Conservation (phyloP, 176 grass and related monocot species). For the Ensete glaucum region DNA sequence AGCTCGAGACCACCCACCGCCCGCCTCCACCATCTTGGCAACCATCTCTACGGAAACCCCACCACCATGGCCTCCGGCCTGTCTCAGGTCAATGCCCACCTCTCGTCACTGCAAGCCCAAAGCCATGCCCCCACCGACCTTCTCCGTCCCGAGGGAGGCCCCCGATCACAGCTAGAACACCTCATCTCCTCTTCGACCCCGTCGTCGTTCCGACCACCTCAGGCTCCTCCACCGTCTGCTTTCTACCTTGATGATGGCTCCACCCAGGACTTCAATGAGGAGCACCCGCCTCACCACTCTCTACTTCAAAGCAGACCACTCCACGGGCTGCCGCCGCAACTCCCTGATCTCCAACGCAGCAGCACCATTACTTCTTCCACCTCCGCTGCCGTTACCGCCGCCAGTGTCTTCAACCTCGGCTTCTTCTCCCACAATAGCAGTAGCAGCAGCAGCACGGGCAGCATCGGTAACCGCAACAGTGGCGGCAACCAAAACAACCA, state of each 20-base stretch:
- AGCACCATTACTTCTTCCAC: constrained; percentile 16
- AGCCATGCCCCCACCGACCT: constrained; percentile 40
- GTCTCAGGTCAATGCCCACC: constrained; percentile 65
- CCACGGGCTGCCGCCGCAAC: constrained; percentile 94
- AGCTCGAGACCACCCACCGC: constrained; percentile 56
- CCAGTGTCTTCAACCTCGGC: constrained; percentile 54
- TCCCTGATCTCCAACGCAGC: constrained; percentile 66
- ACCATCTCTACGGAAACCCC: constrained; percentile 35
- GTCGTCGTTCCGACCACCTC: constrained; percentile 55
- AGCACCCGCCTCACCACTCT: constrained; percentile 16
- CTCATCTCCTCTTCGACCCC: constrained; percentile 44
- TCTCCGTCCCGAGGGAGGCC: constrained; percentile 32
- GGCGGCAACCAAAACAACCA: constrained; percentile 1
- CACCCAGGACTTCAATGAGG: constrained; percentile 53
- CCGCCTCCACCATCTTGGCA: constrained; percentile 45
- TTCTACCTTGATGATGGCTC: constrained; percentile 14
- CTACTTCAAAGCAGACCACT: constrained; percentile 66
- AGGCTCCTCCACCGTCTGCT: constrained; percentile 22
- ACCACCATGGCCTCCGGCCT: constrained; percentile 60
- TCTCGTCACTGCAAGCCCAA: constrained; percentile 35
- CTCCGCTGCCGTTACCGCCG: not conserved
- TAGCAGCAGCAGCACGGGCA: constrained; percentile 17
- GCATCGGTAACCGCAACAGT: constrained; percentile 1
- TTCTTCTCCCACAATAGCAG: constrained; percentile 52
- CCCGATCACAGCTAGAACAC: constrained; percentile 43